phyloP scores from a whole-genome alignment of 805 yeast genomes.

The Sungouiozyma intestinalis region DNA sequence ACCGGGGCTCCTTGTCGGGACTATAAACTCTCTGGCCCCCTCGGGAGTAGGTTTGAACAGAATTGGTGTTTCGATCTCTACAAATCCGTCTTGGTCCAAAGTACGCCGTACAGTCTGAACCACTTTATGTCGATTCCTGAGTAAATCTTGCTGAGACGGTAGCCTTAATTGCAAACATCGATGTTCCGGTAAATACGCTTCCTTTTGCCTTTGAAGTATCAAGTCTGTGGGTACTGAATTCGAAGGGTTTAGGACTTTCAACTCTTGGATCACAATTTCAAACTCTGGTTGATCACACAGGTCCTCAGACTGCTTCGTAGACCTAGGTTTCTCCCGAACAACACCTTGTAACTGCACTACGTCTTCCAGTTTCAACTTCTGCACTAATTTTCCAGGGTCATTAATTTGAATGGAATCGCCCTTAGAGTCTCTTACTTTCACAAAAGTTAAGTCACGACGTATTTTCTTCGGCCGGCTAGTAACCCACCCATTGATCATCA shows the following conservation, averaged over 20 bases:
- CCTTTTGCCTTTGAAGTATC: constrained; percentile 40
- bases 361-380: constrained; percentile 58
- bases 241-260: constrained; percentile 53
- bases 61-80: constrained; percentile 86
- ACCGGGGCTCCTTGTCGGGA: constrained; percentile 60
- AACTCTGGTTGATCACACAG: constrained; percentile 20
- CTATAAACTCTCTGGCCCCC: constrained; percentile 92
- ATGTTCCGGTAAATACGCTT: constrained; percentile 59
- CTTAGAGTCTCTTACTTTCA: constrained; percentile 57
- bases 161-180: constrained; percentile 73
- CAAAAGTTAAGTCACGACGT: constrained; percentile 58
- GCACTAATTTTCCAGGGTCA: constrained; percentile 32
- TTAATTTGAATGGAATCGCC: constrained; percentile 60
- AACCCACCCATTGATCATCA: constrained; percentile 68
- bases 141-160: constrained; percentile 42
- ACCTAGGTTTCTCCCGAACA: constrained; percentile 25
- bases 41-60: constrained; percentile 95
- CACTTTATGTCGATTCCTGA: constrained; percentile 47
- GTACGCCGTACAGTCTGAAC: constrained; percentile 37
- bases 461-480: constrained; percentile 62
- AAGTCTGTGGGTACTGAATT: constrained; percentile 59
- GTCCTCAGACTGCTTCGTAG: constrained; percentile 6
- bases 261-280: constrained; percentile 47
- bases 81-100: constrained; percentile 40
- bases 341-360: constrained; percentile 57